These are phyloP conservation scores for Fusarium algeriense DNA, from an alignment of 2,329 filamentous ascomycete species.

Conservation along the genomic window DNA sequence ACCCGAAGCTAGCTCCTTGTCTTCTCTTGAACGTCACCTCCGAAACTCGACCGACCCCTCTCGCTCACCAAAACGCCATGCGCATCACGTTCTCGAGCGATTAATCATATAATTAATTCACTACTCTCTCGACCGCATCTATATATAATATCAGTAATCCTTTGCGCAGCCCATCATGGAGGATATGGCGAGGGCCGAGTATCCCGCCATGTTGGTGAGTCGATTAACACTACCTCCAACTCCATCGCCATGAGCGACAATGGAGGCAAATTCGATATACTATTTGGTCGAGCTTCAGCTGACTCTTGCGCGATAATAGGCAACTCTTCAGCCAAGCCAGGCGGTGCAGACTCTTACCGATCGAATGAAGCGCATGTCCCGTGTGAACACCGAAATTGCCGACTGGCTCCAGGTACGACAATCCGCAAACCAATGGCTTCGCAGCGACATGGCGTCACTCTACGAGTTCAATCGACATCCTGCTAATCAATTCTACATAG, in stretches of 20 bases:
- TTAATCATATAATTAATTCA: slow-evolving; percentile 34
- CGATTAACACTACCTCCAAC: slow-evolving; percentile 16
- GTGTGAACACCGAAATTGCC: slow-evolving; percentile 89
- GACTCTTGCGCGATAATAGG: slow-evolving; percentile 62
- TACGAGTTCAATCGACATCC: background rate
- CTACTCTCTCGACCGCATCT: slow-evolving; percentile 4
- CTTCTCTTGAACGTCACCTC: slow-evolving; percentile 20
- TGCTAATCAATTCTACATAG: slow-evolving; percentile 60
- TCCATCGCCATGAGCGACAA: slow-evolving; percentile 3
- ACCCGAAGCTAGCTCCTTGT: slow-evolving; percentile 27
- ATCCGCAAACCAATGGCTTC: slow-evolving; percentile 20
- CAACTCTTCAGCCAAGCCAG: slow-evolving; percentile 82
- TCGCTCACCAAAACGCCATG: slow-evolving; percentile 29
- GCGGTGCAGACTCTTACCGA: slow-evolving; percentile 87
- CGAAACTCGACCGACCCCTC: slow-evolving; percentile 41
- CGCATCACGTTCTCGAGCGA: slow-evolving; percentile 29
- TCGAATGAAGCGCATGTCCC: slow-evolving; percentile 86
- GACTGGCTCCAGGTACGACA: slow-evolving; percentile 91
- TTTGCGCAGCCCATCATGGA: slow-evolving; percentile 69
- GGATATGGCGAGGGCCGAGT: slow-evolving; percentile 86
- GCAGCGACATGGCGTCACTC: background rate
- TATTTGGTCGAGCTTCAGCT: slow-evolving; percentile 17
- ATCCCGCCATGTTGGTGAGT: slow-evolving; percentile 93
- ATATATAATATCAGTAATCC: slow-evolving; percentile 33
- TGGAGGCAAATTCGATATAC: background rate